Conservation (phyloP, 2,329 filamentous ascomycete species). For the Fusarium penzigii region DNA sequence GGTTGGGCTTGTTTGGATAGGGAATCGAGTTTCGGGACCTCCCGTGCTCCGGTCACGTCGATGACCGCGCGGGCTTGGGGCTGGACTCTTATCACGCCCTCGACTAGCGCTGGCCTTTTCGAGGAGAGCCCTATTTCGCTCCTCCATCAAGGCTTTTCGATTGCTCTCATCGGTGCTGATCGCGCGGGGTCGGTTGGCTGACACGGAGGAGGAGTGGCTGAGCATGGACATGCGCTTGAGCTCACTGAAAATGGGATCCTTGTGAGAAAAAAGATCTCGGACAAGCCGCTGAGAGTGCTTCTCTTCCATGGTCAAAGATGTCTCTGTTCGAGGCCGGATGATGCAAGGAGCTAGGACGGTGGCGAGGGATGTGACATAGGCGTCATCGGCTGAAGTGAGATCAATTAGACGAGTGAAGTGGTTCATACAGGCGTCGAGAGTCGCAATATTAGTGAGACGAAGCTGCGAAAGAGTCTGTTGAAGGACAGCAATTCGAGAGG, state of each 20-base stretch:
- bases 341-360: conserved; percentile 80
- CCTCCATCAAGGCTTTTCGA: conserved; percentile 90
- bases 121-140: conserved; percentile 80
- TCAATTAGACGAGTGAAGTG: conserved; percentile 97
- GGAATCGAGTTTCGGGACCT: conserved; percentile 78
- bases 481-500: conserved; percentile 82
- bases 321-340: conserved; percentile 83
- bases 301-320: conserved; percentile 91
- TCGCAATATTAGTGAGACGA: conserved; percentile 94
- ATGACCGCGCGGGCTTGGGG: conserved; percentile 62
- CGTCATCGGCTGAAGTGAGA: conserved; percentile 91
- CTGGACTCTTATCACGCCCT: conserved; percentile 74
- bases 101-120: conserved; percentile 64
- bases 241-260: conserved; percentile 93
- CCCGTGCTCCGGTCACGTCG: conserved; percentile 79
- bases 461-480: conserved; percentile 96
- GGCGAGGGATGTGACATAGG: conserved; percentile 75
- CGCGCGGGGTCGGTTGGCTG: conserved; percentile 69
- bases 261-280: conserved; percentile 89
- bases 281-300: conserved; percentile 89
- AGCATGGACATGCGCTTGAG: conserved; percentile 85
- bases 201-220: conserved; percentile 61
- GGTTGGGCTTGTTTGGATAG: conserved; percentile 70
- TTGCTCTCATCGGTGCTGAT: conserved; percentile 96
- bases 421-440: conserved; percentile 96